phyloP scores from a whole-genome alignment of 495 filamentous ascomycete genomes.

The Penicillium canescens region DNA sequence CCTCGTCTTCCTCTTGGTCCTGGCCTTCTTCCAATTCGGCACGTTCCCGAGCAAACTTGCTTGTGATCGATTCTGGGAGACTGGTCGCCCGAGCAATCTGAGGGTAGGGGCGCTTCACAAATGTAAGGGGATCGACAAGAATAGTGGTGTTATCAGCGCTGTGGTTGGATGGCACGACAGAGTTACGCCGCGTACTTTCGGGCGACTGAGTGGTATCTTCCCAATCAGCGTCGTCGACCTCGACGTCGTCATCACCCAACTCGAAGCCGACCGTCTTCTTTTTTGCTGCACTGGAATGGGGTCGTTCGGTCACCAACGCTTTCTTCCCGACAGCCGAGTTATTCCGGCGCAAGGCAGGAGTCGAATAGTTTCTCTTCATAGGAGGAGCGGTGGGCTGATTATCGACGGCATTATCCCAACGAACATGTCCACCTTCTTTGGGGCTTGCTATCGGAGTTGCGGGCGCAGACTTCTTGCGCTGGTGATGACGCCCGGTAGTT shows the following conservation, averaged over 20 bases:
- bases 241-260: conserved; percentile 45
- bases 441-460: conserved; percentile 46
- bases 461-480: conserved; percentile 52
- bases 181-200: conserved; percentile 48
- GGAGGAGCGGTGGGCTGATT: conserved; percentile 30
- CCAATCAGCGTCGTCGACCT: conserved; percentile 49
- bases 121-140: conserved; percentile 47
- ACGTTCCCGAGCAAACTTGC: conserved; percentile 29
- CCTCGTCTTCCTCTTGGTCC: conserved; percentile 22
- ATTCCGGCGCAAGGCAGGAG: conserved; percentile 42
- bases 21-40: conserved; percentile 12
- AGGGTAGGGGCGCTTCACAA: conserved; percentile 49
- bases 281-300: conserved; percentile 37
- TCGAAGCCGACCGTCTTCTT: conserved; percentile 53
- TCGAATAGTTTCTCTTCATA: conserved; percentile 50
- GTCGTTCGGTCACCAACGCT: conserved; percentile 38
- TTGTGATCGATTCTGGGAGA: conserved; percentile 45
- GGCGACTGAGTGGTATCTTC: conserved; percentile 54
- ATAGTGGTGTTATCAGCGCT: conserved; percentile 41
- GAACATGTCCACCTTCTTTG: conserved; percentile 36
- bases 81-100: conserved; percentile 46
- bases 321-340: conserved; percentile 38
- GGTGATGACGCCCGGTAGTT: conserved; percentile 38
- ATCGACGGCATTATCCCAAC: conserved; percentile 40
- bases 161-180: conserved; percentile 42